phyloP scores from a whole-genome alignment of 1,284 basidiomycete species.

The Rhodotorula sp. region DNA sequence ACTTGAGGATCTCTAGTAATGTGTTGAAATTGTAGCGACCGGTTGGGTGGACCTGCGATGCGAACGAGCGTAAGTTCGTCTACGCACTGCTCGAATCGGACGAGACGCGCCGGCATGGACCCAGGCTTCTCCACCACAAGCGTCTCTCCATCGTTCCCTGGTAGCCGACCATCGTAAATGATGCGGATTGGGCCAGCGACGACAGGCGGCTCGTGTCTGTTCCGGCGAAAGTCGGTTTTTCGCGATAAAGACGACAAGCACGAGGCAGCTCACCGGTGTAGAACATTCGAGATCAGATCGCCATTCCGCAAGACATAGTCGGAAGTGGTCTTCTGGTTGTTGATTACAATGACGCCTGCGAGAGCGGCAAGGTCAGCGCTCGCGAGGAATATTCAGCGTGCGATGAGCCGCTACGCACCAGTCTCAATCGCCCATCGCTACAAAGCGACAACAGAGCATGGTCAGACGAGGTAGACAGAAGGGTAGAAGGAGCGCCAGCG shows the following conservation, averaged over 20 bases:
- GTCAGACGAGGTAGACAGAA: not conserved
- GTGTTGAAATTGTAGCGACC: constrained; percentile 86
- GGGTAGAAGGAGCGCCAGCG: not conserved
- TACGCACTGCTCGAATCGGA: constrained; percentile 8
- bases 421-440: constrained; percentile 41
- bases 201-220: constrained; percentile 92
- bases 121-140: constrained; percentile 94
- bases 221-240: not conserved
- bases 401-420: constrained; percentile 23
- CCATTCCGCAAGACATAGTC: constrained; percentile 80
- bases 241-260: not conserved
- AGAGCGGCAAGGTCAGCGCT: no score
- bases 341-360: constrained; percentile 92
- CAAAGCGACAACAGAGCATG: no score
- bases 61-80: constrained; percentile 47
- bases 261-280: constrained; percentile 31
- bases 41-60: constrained; percentile 61
- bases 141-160: constrained; percentile 40
- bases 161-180: constrained; percentile 53
- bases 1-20: constrained; percentile 78
- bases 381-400: no score
- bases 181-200: constrained; percentile 82
- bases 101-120: constrained; percentile 59
- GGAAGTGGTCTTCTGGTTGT: constrained; percentile 76
- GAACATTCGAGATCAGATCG: constrained; percentile 54